Base-by-base conservation (phyloP, 129 eudicot species). In the Dittrichia graveolens region DNA sequence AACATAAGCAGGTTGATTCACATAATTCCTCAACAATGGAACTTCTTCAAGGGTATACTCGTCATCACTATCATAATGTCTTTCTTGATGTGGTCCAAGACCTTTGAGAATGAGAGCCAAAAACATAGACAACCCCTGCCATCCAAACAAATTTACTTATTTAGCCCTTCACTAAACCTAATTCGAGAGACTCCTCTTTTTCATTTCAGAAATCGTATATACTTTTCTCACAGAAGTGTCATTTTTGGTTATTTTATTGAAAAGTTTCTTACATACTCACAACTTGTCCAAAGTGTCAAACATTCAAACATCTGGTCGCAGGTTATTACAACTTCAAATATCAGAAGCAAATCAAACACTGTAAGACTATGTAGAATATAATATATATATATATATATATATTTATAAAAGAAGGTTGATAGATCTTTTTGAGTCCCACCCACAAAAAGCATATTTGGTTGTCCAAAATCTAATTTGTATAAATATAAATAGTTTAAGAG, bases 61-160 rank as follows among this genome's bases (percentile, higher is more conserved):
- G 19, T 88, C 95, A 78, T 92, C 96, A 64, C 97, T 89, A 49
- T 89, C 97, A 65, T 92, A 92, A 43, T 72, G 76, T 73, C 84
- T 80, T 74, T 85, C 89, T 60, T 59, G 85, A 72, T 83, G 81
- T 46, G 95, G 89, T 67, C 97, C 96, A 45, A 92, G 83, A 81
- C 91, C 96, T 83, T 89, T 92, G 19, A 92, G 96, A 68, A 86
- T 78, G 77, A 89, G 89, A 49, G 96, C 91, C 76, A 92, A 54
- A 46, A 92, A 55, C 72, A 83, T 12, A 57, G 86, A 85, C 53
- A 85, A 62, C 65, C 91, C 96, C 97, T 92, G 96, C 78, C 81
- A 39, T 63, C 31, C 67, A 62, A 62, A 52, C 58, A 13, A 47
- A 9, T 8, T 47, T 47, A 47, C n/a, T 11, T 10, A 47, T 47